Conservation (phyloP, 2,329 filamentous ascomycete genomes). For the Hypoxylon sp. region DNA sequence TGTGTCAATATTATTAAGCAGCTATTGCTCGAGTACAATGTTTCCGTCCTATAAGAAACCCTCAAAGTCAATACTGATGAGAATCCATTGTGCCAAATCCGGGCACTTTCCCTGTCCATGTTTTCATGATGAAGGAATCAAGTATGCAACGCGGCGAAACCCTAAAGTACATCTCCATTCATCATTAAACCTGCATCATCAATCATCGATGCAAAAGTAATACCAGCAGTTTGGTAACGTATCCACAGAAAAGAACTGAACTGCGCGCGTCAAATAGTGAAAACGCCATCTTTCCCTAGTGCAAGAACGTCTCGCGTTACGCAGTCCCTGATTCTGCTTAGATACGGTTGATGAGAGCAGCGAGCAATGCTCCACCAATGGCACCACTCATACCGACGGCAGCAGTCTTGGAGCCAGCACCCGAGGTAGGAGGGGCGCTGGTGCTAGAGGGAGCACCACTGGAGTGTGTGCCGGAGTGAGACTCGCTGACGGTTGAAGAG, state of each 20-base stretch:
- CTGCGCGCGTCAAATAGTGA: slow-evolving; percentile 24
- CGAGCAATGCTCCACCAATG: slow-evolving; percentile 34
- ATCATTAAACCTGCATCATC: slow-evolving; percentile 39
- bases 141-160: slow-evolving; percentile 40
- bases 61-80: slow-evolving; percentile 38
- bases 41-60: slow-evolving; percentile 49
- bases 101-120: slow-evolving; percentile 15
- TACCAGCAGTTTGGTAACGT: slow-evolving; percentile 40
- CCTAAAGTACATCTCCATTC: slow-evolving; percentile 39
- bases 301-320: slow-evolving; percentile 17
- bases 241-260: slow-evolving; percentile 43
- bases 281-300: slow-evolving; percentile 23
- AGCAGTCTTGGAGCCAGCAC: slow-evolving; percentile 31
- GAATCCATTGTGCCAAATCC: slow-evolving; percentile 29
- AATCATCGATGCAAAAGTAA: slow-evolving; percentile 34
- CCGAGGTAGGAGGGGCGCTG: slow-evolving; percentile 36
- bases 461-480: slow-evolving; percentile 32
- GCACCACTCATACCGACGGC: slow-evolving; percentile 31
- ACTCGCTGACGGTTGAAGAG: slow-evolving; percentile 25
- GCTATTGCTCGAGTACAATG: slow-evolving; percentile 44
- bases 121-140: slow-evolving; percentile 25
- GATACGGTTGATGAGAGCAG: slow-evolving; percentile 30
- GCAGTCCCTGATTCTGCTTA: slow-evolving; percentile 17
- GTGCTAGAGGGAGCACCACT: slow-evolving; percentile 25
- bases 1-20: slow-evolving; percentile 41